Evolutionary conservation across 257 asterid species (phyloP), one percentile per base, ranked within the genome.

Genomic region (Capsicum chinense): DNA sequence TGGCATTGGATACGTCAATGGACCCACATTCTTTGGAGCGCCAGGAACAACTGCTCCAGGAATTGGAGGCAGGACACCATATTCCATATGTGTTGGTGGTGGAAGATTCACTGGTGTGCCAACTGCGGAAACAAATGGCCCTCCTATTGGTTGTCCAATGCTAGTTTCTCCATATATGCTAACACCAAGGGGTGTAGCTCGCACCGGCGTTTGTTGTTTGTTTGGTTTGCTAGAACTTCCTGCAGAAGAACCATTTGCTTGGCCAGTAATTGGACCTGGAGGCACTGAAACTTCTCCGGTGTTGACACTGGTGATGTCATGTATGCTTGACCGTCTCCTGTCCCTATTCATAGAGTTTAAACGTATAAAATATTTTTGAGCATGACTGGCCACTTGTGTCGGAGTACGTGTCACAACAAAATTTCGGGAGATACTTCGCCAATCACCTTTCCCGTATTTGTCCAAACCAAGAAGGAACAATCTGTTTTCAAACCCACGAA

Each of bases 351-450:
- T 93, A 3, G 99, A 95, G 89, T 92, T 94, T 81, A 95, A 81
- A 59, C 97, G 97, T 17, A 95, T 95, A 83, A 94, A 95, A 84
- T 94, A 95, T 87, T 95, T 95, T 82, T 95, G 99, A 3, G 99
- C 97, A 63, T 95, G 99, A 87, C 98, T 95, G 35, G 99, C 99
- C 56, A 95, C 99, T 87, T 95, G 99, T 16, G 99, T 95, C 21
- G 99, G 99, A 12, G 97, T 95, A 70, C 99, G 89, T 7, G 99
- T 92, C 84, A 94, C 97, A 54, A 95, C 97, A 79, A 90, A 94
- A 85, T 95, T 94, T 6, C 99, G 87, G 3, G 99, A 95, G 71
- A 95, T 95, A 89, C 99, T 95, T 85, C 98, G 87, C 99, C 99
- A 95, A 80, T 94, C 98, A 11, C 99, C 99, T 88, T 93, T 95